Conservation (phyloP, 768 basidiomycete species). For the Panaeolus cyanescens region DNA sequence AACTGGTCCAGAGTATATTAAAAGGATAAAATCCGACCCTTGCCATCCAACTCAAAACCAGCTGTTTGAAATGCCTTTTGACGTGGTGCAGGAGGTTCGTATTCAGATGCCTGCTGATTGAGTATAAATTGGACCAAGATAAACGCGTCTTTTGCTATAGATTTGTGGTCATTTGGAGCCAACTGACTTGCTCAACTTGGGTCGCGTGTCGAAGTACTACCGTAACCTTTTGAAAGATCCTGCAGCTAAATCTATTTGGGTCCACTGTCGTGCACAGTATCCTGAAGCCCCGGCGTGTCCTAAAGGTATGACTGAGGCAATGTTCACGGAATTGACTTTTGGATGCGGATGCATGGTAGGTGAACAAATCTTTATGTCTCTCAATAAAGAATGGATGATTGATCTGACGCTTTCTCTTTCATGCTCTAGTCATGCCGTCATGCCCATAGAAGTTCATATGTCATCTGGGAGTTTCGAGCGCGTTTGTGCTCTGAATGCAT, state of each 20-base stretch:
- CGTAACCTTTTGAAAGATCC: neutral
- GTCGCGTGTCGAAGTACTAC: neutral
- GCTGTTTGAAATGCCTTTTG: neutral
- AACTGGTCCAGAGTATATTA: neutral
- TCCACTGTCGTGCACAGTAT: neutral
- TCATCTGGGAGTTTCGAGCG: neutral
- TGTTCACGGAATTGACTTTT: neutral
- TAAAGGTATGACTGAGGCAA: neutral
- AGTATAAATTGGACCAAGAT: no score
- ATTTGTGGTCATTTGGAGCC: neutral
- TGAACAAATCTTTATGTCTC: neutral
- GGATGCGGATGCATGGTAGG: neutral
- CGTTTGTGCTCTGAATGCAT: neutral
- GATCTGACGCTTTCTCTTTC: no score
- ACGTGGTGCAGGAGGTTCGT: neutral
- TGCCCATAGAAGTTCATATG: neutral
- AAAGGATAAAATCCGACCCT: neutral
- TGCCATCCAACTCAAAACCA: neutral
- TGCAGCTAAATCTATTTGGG: neutral
- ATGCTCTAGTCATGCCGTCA: neutral
- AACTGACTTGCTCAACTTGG: neutral
- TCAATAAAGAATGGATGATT: no score
- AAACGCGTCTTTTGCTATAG: neutral
- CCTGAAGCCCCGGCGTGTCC: neutral
- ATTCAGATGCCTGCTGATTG: no score